These are phyloP conservation scores for Halenospora varia DNA, from an alignment of 495 filamentous ascomycete genomes.

Conservation along the genomic window DNA sequence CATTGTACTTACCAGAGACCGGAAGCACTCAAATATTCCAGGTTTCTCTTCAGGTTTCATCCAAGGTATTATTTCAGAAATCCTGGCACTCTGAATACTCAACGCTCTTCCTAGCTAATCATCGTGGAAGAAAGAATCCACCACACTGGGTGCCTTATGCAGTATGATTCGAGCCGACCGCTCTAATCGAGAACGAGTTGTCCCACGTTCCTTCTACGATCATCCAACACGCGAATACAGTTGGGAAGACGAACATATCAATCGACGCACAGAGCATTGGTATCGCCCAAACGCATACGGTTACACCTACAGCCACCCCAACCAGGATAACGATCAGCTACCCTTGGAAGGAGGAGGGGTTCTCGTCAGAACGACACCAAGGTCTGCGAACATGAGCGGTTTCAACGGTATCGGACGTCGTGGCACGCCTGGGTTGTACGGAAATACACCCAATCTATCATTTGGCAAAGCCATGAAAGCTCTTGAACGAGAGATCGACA, in stretches of 20 bases:
- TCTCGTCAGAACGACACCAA: neutral
- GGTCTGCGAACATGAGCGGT: neutral
- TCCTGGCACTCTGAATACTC: neutral
- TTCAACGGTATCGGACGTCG: neutral
- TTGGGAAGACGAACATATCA: too few species aligned
- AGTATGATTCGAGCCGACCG: neutral
- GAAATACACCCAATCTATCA: slow-evolving; percentile 17
- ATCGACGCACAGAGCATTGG: too few species aligned
- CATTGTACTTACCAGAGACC: too few species aligned
- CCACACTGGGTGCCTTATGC: neutral
- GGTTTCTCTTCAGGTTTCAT: too few species aligned
- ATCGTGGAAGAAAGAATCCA: neutral
- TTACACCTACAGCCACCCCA: neutral
- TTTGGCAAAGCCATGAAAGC: slow-evolving; percentile 21
- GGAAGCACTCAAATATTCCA: too few species aligned
- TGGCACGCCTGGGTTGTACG: neutral
- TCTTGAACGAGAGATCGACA: slow-evolving; percentile 24
- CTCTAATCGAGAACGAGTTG: slow-evolving; percentile 11
- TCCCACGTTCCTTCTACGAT: slow-evolving; percentile 32
- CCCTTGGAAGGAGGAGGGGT: neutral
- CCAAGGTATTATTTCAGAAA: too few species aligned
- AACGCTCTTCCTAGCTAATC: too few species aligned
- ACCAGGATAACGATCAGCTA: neutral
- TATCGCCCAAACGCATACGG: too few species aligned
- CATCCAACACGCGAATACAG: slow-evolving; percentile 7